phyloP scores from a whole-genome alignment of 257 asterid genomes.

The Nicotiana tabacum region DNA sequence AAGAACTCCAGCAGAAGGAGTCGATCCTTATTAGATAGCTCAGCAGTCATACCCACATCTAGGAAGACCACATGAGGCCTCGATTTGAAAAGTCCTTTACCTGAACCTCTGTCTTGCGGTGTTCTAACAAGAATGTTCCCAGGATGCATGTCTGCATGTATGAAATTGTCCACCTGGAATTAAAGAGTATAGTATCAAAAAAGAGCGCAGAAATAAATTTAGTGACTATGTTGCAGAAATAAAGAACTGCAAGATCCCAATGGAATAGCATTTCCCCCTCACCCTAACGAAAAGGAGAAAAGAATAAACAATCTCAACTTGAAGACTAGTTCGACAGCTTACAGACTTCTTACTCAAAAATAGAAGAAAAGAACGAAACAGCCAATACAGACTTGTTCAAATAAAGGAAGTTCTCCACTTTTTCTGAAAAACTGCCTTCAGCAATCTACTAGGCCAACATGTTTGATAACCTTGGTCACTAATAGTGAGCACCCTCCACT shows the following conservation, averaged over 20 bases:
- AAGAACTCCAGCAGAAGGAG: constrained; percentile 66
- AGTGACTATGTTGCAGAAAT: not conserved
- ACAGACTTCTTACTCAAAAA: not conserved
- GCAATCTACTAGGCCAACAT: not conserved
- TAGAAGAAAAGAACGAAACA: not conserved
- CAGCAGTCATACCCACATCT: constrained; percentile 98
- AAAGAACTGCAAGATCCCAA: not conserved
- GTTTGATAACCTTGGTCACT: not conserved
- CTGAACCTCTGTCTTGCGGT: constrained; percentile 31
- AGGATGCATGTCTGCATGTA: constrained; percentile 98
- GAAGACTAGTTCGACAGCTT: not conserved
- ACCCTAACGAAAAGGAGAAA: constrained; percentile 2
- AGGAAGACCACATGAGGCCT: constrained; percentile 83
- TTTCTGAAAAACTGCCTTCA: not conserved
- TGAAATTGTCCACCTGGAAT: constrained; percentile 81
- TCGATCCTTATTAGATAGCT: constrained; percentile 71
- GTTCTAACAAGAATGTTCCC: constrained; percentile 88
- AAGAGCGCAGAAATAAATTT: constrained; percentile 1
- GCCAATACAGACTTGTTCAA: not conserved
- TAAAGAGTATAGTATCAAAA: not conserved
- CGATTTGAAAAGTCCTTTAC: constrained; percentile 52
- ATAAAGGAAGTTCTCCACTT: not conserved
- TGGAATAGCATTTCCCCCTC: not conserved
- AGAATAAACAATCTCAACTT: not conserved
- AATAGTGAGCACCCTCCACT: not conserved